Evolutionary conservation across 805 yeast species (phyloP).

Genomic region (Wickerhamia fluorescens): DNA sequence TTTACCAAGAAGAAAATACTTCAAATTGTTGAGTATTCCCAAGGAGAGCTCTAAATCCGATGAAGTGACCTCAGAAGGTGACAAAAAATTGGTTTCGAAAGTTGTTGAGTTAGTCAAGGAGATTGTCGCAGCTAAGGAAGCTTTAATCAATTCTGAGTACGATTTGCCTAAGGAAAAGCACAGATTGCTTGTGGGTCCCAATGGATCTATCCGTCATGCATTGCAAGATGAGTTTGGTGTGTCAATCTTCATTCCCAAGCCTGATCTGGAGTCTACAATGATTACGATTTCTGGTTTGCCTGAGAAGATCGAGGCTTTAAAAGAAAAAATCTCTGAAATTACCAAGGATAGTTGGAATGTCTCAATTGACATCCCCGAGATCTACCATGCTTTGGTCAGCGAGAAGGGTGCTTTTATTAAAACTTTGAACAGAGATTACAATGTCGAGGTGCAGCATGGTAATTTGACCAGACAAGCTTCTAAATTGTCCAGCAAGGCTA

Average conservation of each 20-base stretch:
- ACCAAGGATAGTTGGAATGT: constrained; percentile 54
- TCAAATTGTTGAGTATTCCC: constrained; percentile 63
- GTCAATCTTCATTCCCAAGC: constrained; percentile 58
- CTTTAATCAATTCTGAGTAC: constrained; percentile 42
- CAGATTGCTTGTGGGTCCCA: constrained; percentile 71
- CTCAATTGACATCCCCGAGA: constrained; percentile 50
- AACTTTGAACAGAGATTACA: constrained; percentile 43
- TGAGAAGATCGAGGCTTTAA: constrained; percentile 57
- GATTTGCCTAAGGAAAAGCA: constrained; percentile 69
- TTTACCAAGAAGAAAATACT: constrained; percentile 36
- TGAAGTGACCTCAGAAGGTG: constrained; percentile 64
- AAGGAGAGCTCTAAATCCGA: constrained; percentile 52
- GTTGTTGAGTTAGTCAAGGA: constrained; percentile 55
- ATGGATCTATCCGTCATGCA: constrained; percentile 66
- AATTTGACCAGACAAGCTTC: constrained; percentile 42
- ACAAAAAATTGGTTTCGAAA: constrained; percentile 62
- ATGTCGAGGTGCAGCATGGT: constrained; percentile 57
- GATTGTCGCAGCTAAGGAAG: constrained; percentile 60
- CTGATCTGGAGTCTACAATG: constrained; percentile 41
- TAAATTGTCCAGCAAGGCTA: constrained; percentile 36
- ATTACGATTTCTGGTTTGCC: constrained; percentile 61
- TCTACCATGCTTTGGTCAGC: constrained; percentile 51
- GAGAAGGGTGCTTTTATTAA: constrained; percentile 62
- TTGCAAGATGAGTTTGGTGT: constrained; percentile 67
- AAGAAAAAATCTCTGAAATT: constrained; percentile 51